Percentiles rank a stretch among this genome's conserved stretches.
Evolutionary conservation across 805 yeast genomes (phyloP).

Genomic region (Teunomyces cretensis): DNA sequence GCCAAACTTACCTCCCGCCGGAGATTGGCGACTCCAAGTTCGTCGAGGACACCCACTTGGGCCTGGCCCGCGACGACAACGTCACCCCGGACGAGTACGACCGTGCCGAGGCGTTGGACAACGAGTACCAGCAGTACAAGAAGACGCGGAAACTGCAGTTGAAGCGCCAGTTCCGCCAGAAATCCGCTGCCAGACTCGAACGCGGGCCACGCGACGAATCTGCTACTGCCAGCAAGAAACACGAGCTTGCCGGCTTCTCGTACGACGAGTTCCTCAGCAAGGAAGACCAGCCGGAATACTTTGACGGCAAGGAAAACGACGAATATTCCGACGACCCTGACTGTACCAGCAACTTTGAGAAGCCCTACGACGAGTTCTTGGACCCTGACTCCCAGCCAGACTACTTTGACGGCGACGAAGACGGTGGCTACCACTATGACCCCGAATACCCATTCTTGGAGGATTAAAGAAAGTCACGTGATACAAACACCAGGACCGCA

Average conservation of each 20-base stretch:
- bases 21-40: constrained; percentile 48
- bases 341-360: constrained; percentile 31
- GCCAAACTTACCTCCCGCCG: constrained; percentile 75
- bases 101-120: constrained; percentile 9
- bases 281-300: constrained; percentile 40
- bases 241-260: background rate
- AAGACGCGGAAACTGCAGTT: background rate
- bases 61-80: constrained; percentile 28
- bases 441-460: too few species aligned
- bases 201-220: too few species aligned
- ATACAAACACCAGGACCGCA: too few species aligned
- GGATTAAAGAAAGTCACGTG: too few species aligned
- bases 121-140: constrained; percentile 16
- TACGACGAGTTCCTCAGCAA: constrained; percentile 21
- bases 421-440: too few species aligned
- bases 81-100: constrained; percentile 14
- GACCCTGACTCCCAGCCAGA: constrained; percentile 22
- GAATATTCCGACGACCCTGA: constrained; percentile 35
- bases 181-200: too few species aligned
- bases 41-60: constrained; percentile 57
- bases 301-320: constrained; percentile 22
- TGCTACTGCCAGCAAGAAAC: background rate
- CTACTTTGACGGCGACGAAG: constrained; percentile 12
- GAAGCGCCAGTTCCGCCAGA: background rate
- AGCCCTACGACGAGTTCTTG: constrained; percentile 35